Evolutionary conservation across 225 moss, liverwort and hornwort species (phyloP).

Genomic region (Polytrichum commune): DNA sequence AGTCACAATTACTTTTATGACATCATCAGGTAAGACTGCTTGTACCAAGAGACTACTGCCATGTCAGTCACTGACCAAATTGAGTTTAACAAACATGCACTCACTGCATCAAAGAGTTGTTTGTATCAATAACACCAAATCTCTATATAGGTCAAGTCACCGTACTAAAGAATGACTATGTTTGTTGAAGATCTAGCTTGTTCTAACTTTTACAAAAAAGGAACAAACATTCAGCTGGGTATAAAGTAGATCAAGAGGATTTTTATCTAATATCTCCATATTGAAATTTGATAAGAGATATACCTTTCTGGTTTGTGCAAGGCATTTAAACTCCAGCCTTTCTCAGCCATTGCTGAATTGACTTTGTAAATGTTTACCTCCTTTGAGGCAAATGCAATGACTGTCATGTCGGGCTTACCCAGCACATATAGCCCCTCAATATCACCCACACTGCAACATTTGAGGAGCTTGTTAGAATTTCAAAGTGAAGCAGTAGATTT

Average conservation of each 20-base stretch:
- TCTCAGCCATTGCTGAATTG: conserved; percentile 86
- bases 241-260: neutral
- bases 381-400: conserved; percentile 79
- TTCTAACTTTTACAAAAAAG: no score
- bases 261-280: neutral
- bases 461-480: neutral
- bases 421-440: conserved; percentile 78
- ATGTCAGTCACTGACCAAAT: no score
- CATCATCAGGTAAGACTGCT: no score
- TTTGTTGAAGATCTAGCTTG: no score
- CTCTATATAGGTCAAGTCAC: no score
- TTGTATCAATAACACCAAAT: no score
- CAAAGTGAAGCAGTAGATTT: no score
- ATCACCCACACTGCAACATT: conserved; percentile 45
- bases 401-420: conserved; percentile 93
- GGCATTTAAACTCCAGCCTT: conserved; percentile 97
- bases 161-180: no score
- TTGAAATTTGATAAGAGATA: neutral
- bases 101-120: no score
- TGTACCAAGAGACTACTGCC: no score
- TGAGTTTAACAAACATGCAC: no score
- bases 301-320: conserved; percentile 96
- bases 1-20: neutral
- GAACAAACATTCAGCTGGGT: no score
- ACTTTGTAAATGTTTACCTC: conserved; percentile 92